Conservation (phyloP, 306 rosid species). For the Ammopiptanthus mongolicus region DNA sequence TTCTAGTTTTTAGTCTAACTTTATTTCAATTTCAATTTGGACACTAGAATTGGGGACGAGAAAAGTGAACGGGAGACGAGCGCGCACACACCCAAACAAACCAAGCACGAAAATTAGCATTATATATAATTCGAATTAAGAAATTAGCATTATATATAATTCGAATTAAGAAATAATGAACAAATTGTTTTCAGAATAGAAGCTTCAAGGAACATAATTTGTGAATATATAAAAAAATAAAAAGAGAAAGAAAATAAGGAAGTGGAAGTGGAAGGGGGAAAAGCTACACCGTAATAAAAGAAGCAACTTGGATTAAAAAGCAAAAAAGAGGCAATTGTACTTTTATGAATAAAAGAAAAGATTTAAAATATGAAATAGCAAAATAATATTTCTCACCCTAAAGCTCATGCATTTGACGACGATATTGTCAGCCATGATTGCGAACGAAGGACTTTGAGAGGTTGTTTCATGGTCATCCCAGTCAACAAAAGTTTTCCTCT, state of each 20-base stretch:
- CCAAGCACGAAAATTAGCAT: not conserved
- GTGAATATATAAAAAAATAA: too few species aligned
- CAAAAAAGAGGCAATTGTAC: not conserved
- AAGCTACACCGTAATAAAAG: not conserved
- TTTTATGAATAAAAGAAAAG: not conserved
- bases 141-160: not conserved
- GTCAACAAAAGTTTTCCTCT: conserved; percentile 41
- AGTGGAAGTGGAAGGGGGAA: not conserved
- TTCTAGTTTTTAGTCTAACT: not conserved
- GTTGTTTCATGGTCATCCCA: conserved; percentile 58
- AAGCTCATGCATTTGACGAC: conserved; percentile 55
- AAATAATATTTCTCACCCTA: conserved; percentile 35
- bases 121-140: not conserved
- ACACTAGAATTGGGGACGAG: not conserved
- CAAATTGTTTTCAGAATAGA: not conserved
- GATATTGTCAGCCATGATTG: conserved; percentile 41
- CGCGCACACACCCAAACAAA: too few species aligned
- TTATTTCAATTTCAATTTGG: not conserved
- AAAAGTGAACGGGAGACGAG: not conserved
- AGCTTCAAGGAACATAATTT: not conserved
- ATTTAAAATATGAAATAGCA: not conserved
- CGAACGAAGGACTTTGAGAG: conserved; percentile 62
- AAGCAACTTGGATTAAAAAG: not conserved
- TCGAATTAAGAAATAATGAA: not conserved
- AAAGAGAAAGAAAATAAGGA: too few species aligned